Conservation (phyloP, 1,139 yeast genomes). For the Scheffersomyces titani region DNA sequence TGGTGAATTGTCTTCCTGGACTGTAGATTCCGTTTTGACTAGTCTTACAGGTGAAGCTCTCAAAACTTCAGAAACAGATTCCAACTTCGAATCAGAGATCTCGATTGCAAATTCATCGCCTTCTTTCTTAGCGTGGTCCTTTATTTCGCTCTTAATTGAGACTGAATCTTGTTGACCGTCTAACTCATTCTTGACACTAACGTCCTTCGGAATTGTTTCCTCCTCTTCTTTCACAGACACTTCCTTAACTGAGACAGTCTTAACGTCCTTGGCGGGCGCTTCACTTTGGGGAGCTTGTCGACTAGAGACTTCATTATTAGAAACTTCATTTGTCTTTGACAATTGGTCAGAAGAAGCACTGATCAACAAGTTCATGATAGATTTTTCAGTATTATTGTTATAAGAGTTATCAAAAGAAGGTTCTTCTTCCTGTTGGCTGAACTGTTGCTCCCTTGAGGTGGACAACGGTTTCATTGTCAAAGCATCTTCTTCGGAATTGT, state of each 20-base stretch:
- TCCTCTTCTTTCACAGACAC: not conserved
- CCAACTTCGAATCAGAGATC: not conserved
- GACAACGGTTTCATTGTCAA: not conserved
- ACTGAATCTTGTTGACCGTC: not conserved
- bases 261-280: constrained; percentile 3
- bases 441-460: not conserved
- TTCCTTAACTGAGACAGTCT: constrained; percentile 4
- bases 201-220: not conserved
- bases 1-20: not conserved
- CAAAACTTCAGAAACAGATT: not conserved
- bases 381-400: constrained; percentile 39
- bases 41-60: not conserved
- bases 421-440: constrained; percentile 17
- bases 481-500: not conserved
- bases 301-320: not conserved
- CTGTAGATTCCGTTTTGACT: not conserved
- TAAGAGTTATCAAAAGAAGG: constrained; percentile 40
- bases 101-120: not conserved
- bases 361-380: constrained; percentile 42
- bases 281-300: not conserved
- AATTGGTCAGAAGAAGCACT: constrained; percentile 13
- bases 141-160: not conserved
- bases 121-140: not conserved
- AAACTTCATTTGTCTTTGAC: not conserved
- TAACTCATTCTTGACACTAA: not conserved